These are phyloP conservation scores for Ulota crispa DNA, from an alignment of 225 moss, liverwort and hornwort genomes.

Conservation along the genomic window DNA sequence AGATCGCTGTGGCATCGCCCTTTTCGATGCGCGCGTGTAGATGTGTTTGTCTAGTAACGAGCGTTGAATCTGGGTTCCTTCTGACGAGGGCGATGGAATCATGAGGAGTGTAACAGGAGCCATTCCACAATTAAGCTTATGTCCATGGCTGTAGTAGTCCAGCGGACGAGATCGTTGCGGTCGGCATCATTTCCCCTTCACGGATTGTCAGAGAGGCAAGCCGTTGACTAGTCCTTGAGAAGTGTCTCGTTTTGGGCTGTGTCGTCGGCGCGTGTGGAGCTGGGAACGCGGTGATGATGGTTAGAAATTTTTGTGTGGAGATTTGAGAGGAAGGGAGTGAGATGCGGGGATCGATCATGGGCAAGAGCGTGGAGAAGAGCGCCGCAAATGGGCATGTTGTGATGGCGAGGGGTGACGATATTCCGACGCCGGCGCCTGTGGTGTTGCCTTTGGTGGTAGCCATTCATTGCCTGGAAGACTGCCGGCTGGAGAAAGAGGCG, in stretches of 20 bases:
- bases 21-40: background rate
- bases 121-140: constrained; percentile 3
- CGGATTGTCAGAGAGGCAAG: constrained; percentile 15
- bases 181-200: constrained; percentile 13
- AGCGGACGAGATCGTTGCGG: constrained; percentile 21
- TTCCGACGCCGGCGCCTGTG: background rate
- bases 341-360: constrained; percentile 21
- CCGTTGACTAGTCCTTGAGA: background rate
- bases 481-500: constrained; percentile 68
- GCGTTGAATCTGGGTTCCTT: background rate
- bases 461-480: constrained; percentile 88
- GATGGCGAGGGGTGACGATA: constrained; percentile 25
- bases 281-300: constrained; percentile 12
- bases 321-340: background rate
- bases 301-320: background rate
- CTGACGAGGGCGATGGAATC: background rate
- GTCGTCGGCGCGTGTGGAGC: background rate
- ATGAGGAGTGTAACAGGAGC: background rate
- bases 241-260: background rate
- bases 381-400: constrained; percentile 20
- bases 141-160: constrained; percentile 10
- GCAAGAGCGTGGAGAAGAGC: constrained; percentile 32
- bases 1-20: background rate
- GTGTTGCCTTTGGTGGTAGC: constrained; percentile 71
- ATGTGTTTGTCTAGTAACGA: background rate